These are phyloP conservation scores for Pseudotulostoma volvatum DNA, from an alignment of 495 filamentous ascomycete genomes.

Conservation along the genomic window DNA sequence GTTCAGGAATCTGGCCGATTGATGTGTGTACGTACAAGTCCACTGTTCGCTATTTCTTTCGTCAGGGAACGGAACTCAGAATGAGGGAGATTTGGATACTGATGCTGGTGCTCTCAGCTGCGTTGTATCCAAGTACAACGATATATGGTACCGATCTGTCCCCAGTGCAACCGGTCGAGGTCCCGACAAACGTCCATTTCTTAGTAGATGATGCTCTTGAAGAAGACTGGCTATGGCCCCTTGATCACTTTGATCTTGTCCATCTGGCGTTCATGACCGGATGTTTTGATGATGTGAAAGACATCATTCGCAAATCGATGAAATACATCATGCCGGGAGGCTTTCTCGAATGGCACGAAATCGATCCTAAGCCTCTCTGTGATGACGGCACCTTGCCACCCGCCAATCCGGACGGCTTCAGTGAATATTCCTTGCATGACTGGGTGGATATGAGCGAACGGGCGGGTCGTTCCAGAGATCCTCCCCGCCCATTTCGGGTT, in stretches of 20 bases:
- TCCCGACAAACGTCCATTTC: constrained; percentile 42
- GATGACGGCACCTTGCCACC: constrained; percentile 46
- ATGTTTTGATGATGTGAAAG: constrained; percentile 23
- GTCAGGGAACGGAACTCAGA: too few relatives aligned
- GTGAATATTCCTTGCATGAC: constrained; percentile 27
- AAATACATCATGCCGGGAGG: constrained; percentile 46
- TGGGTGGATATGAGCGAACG: constrained; percentile 36
- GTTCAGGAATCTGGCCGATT: constrained; percentile 59
- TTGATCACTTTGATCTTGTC: constrained; percentile 31
- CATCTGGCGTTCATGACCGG: constrained; percentile 30
- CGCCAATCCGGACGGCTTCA: constrained; percentile 24
- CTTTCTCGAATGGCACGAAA: constrained; percentile 48
- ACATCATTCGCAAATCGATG: constrained; percentile 24
- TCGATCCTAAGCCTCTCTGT: constrained; percentile 37
- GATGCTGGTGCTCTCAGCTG: constrained; percentile 12
- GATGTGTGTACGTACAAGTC: constrained; percentile 35
- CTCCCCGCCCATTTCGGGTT: constrained; percentile 33
- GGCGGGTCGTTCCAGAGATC: constrained; percentile 30
- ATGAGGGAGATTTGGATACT: constrained; percentile 5
- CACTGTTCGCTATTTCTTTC: constrained; percentile 6
- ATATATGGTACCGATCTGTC: constrained; percentile 49
- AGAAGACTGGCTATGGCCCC: constrained; percentile 32
- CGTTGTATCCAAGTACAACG: constrained; percentile 35
- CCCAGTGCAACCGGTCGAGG: constrained; percentile 43
- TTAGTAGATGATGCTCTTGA: constrained; percentile 39